Evolutionary conservation across 2,329 filamentous ascomycete genomes (phyloP).

Genomic region (Ustilaginoidea virens): DNA sequence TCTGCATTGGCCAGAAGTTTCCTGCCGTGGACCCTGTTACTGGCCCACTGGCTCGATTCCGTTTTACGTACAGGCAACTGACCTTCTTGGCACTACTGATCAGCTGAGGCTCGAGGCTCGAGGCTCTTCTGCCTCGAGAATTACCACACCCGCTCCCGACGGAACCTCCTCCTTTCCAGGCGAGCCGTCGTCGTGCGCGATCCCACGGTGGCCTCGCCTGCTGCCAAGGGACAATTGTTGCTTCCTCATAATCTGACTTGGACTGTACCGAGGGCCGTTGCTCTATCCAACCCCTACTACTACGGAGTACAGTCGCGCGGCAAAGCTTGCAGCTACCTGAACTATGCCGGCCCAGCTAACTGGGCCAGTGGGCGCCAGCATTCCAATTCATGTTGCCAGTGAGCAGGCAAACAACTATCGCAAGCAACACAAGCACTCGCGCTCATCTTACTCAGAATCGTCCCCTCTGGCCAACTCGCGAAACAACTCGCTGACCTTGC

Average conservation of each 20-base stretch:
- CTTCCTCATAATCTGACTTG: neutral
- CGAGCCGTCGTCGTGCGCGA: slow-evolving; percentile 10
- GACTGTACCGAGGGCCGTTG: no score
- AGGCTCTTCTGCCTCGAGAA: no score
- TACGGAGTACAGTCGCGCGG: no score
- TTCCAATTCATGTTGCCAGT: slow-evolving; percentile 21
- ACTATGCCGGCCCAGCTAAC: slow-evolving; percentile 25
- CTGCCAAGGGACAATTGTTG: slow-evolving; percentile 7
- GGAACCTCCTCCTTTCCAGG: slow-evolving; percentile 6
- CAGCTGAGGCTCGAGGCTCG: slow-evolving; percentile 2
- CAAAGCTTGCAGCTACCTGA: no score
- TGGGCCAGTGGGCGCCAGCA: slow-evolving; percentile 20
- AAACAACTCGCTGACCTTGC: slow-evolving; percentile 46
- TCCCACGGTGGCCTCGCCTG: slow-evolving; percentile 13
- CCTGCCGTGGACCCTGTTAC: slow-evolving; percentile 7
- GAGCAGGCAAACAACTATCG: slow-evolving; percentile 19
- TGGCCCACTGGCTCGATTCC: slow-evolving; percentile 17
- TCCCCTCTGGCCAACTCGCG: slow-evolving; percentile 37
- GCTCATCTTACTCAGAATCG: slow-evolving; percentile 46
- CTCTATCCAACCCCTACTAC: no score
- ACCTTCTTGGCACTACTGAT: no score
- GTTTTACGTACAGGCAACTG: slow-evolving; percentile 19
- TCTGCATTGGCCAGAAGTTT: slow-evolving; percentile 15
- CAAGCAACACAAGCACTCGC: slow-evolving; percentile 42
- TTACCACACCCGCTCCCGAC: slow-evolving; percentile 1